phyloP scores from a whole-genome alignment of 345 rosid species.

The Rhodomyrtus tomentosa region DNA sequence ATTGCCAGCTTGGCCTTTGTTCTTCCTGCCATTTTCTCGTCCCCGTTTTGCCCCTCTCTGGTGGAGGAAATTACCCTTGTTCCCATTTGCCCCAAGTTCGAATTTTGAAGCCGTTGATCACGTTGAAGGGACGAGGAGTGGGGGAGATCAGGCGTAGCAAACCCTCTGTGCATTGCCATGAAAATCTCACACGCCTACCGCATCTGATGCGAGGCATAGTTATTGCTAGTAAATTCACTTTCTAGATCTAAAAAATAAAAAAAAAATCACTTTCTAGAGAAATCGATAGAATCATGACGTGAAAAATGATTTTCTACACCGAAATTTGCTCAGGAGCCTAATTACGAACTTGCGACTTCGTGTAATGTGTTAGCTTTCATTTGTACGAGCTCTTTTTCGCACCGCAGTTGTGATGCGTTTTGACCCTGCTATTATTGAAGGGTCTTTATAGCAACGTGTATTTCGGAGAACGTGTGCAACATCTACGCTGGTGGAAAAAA shows the following conservation, averaged over 20 bases:
- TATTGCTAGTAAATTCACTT: background rate
- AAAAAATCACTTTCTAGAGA: background rate
- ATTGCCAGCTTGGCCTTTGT: slow-evolving; percentile 16
- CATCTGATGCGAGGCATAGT: background rate
- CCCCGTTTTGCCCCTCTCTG: background rate
- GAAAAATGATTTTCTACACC: background rate
- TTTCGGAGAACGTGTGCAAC: background rate
- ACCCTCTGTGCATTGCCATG: background rate
- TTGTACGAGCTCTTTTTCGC: background rate
- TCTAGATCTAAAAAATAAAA: too few species aligned
- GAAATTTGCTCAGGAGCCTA: background rate
- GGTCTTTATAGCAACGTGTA: background rate
- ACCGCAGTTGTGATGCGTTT: background rate
- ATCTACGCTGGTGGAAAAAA: background rate
- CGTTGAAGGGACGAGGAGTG: background rate
- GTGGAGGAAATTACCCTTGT: background rate
- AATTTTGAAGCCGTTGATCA: background rate
- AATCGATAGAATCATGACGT: background rate
- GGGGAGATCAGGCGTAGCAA: too few species aligned
- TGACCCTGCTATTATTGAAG: background rate
- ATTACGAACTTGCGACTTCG: background rate
- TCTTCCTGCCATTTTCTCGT: background rate
- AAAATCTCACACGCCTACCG: background rate
- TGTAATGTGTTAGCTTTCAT: background rate
- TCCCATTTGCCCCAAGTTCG: background rate